Conservation (phyloP, 2,329 filamentous ascomycete species). For the Trichoderma arundinaceum region DNA sequence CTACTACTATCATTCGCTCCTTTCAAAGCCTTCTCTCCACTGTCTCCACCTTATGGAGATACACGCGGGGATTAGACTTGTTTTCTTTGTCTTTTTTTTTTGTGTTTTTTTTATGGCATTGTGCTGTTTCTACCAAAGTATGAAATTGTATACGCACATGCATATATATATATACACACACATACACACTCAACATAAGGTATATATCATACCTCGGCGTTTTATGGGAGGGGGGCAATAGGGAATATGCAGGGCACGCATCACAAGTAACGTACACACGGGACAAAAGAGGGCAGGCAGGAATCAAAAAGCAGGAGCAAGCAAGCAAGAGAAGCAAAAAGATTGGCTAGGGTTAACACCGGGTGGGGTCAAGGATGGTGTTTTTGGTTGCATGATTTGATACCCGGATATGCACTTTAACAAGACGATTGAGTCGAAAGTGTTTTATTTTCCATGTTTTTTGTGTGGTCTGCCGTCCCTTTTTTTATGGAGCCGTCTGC, state of each 20-base stretch:
- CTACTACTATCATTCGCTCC: conserved; percentile 12
- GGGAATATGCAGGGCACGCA: conserved; percentile 26
- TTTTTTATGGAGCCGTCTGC: conserved; percentile 28
- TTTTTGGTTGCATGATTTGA: conserved; percentile 32
- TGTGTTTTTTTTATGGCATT: conserved; percentile 29
- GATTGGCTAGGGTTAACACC: conserved; percentile 22
- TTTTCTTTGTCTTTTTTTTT: conserved; percentile 30
- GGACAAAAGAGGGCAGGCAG: conserved; percentile 25
- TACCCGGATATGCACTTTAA: conserved; percentile 30
- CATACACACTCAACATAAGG: not conserved
- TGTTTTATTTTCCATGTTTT: conserved; percentile 18
- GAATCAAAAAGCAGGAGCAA: conserved; percentile 23
- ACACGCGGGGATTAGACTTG: conserved; percentile 10
- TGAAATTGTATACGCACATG: conserved; percentile 24
- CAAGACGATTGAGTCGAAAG: conserved; percentile 26
- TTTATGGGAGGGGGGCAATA: conserved; percentile 12
- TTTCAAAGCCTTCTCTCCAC: conserved; percentile 18
- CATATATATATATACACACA: conserved; percentile 12
- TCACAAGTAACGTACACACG: conserved; percentile 24
- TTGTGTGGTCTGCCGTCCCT: conserved; percentile 17
- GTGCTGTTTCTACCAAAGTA: conserved; percentile 33
- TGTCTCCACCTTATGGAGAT: conserved; percentile 1
- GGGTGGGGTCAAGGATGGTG: conserved; percentile 18
- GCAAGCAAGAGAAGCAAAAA: conserved; percentile 8
- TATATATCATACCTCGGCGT: conserved; percentile 27